Base-by-base conservation (phyloP, 176 grass and related monocot species). In the Calamus simplicifolius region DNA sequence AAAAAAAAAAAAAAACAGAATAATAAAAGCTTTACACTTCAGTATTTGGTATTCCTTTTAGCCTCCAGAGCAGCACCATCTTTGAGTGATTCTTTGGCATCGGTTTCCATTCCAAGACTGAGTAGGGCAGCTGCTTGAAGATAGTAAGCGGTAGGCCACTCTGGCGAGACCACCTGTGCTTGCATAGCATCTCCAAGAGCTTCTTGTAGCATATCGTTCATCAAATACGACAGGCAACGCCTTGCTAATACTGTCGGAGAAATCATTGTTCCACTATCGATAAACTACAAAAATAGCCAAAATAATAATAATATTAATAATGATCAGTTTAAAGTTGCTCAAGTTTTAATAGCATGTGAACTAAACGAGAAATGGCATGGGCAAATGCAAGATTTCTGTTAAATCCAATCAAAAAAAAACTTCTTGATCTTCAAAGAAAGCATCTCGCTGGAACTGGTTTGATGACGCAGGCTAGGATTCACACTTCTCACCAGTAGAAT, bases 91-190 rank as follows among this genome's bases (percentile, higher is more conserved):
- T 83, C 80, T 18, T 56, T 67, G 17, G 80, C 85, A 51, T 88
- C 80, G n/a, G 28, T 73, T 38, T 83, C 85, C 64, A 75, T 83
- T 68, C 76, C 85, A 14, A 83, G 58, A 16, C 58, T 70, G 17
- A 83, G 61, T 17, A 88, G 66, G 26, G 76, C 76, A 14, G 68
- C 76, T 8, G 75, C 80, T 63, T 83, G 80, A 18, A 88, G 75
- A 64, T 83, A 83, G 71, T 77, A 88, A 23, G 80, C 71, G 57
- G 76, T 88, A 0, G 85, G 80, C 80, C 85, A 83, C 54, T 76
- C 74, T 27, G 85, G 85, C 12, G 73, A 79, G 50, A 77, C 70
- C 13, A 73, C 76, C 61, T 74, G 72, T 43, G 79, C 76, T 50
- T 88, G 85, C 76, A 73, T 68, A 3, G 85, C 85, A 61, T 88